Base-by-base conservation (phyloP, 2,329 filamentous ascomycete genomes). In the Grosmannia clavigera region DNA sequence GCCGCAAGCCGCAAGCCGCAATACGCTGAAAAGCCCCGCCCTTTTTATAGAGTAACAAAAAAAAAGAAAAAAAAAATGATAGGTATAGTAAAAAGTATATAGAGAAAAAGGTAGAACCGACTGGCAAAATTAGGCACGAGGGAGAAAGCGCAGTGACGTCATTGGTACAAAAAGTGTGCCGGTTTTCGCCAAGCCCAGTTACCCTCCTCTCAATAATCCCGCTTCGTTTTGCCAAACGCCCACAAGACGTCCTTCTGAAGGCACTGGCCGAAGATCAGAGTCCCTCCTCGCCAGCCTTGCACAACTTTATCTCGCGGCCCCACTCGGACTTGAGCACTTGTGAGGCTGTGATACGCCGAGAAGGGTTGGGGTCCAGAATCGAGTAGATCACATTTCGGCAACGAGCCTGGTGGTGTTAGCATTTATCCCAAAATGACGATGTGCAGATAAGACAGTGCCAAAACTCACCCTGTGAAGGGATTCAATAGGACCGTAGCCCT, bases 361-460 rank as follows among this genome's bases (percentile, higher is more conserved):
- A 83, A 31, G 94, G 91, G 71, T 96, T 96, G 35, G 94, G 94
- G 70, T 99, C 94, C 54, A 99, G 81, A 65, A 99, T 96, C 27
- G 92, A 97, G 76, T 99, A 99, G 70, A 99, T 96, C 68, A 99
- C 94, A 68, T 99, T 99, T 64, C 94, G 88, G 75, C 94, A 99
- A 68, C 92, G 90, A 66, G 92, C 92, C 92, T 97, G 65, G 55
- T 38, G 59, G n/a, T 48, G 54, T 69, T 62, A 64, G 63, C 38
- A 43, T 43, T 38, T 46, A 19, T 5, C 16, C 29, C 19, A 57
- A 9, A 14, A 3, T 6, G 43, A 46, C 4, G 14, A 25, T 11
- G 16, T n/a, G 40, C 4, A 19, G 56, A 51, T 43, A 60, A 61
- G 14, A 6, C 5, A 31, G 43, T 29, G 14, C 27, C 38, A 33